A percentile compares a stretch with the other conserved stretches of the same genome.
These are phyloP conservation scores for Phytophthora citrophthora DNA, from an alignment of 352 stramenopile species.

Conservation along the genomic window DNA sequence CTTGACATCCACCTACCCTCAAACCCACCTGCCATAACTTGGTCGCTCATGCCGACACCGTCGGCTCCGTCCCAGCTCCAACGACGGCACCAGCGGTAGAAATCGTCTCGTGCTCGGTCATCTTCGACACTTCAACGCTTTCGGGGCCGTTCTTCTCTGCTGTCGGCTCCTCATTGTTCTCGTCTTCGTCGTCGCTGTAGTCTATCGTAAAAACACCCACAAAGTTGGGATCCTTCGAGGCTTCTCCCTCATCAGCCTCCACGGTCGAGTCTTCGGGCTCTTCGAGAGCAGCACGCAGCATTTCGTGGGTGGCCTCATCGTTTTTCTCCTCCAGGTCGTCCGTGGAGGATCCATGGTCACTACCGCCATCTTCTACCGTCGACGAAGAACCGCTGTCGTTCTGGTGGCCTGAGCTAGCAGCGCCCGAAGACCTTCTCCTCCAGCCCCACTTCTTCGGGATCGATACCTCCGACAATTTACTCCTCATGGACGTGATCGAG, in stretches of 20 bases:
- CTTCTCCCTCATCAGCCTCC: constrained; percentile 13
- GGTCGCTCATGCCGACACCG: constrained; percentile 24
- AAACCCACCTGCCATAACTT: constrained; percentile 2
- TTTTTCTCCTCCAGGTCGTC: constrained; percentile 53
- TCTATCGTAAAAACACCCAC: constrained; percentile 84
- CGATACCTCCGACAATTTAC: constrained; percentile 69
- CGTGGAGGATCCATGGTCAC: constrained; percentile 61
- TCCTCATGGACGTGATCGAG: constrained; percentile 61
- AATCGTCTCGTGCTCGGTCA: constrained; percentile 7
- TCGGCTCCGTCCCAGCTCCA: constrained; percentile 21
- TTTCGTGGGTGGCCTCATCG: constrained; percentile 48
- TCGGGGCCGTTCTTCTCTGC: constrained; percentile 3
- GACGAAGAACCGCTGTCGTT: constrained; percentile 70
- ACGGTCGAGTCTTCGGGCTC: constrained; percentile 35
- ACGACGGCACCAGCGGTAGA: constrained; percentile 6
- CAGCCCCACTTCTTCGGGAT: constrained; percentile 70
- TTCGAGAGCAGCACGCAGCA: constrained; percentile 45
- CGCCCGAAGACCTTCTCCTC: constrained; percentile 49
- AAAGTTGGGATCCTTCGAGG: constrained; percentile 49
- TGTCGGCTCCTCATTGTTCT: constrained; percentile 25
- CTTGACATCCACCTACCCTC: constrained; percentile 5
- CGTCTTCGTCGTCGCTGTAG: constrained; percentile 78
- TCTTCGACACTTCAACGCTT: constrained; percentile 11
- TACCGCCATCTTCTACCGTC: constrained; percentile 66
- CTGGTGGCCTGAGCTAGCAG: constrained; percentile 41